Conservation (phyloP, 2,329 filamentous ascomycete species). For the Conoideocrella luteorostrata region DNA sequence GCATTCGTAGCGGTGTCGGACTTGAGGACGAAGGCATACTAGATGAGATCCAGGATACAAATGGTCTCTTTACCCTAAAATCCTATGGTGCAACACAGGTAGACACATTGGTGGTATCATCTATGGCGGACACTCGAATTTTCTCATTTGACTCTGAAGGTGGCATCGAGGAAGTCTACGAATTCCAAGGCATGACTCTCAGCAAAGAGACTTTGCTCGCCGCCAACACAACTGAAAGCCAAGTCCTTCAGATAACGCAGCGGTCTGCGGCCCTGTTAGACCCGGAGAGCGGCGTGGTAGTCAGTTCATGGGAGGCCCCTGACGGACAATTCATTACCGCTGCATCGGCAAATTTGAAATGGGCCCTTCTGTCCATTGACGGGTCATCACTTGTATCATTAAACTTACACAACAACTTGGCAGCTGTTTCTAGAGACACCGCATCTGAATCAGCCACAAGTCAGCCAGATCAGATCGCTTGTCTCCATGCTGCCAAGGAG, state of each 20-base stretch:
- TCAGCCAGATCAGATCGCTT: slow-evolving; percentile 67
- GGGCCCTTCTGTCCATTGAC: slow-evolving; percentile 67
- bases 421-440: slow-evolving; percentile 53
- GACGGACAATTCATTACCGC: slow-evolving; percentile 60
- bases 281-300: slow-evolving; percentile 45
- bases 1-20: slow-evolving; percentile 88
- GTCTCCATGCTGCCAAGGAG: slow-evolving; percentile 65
- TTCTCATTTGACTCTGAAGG: slow-evolving; percentile 71
- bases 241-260: slow-evolving; percentile 71
- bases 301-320: slow-evolving; percentile 51
- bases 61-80: slow-evolving; percentile 64
- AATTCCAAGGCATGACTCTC: slow-evolving; percentile 65
- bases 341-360: slow-evolving; percentile 65
- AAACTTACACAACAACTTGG: slow-evolving; percentile 52
- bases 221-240: slow-evolving; percentile 54
- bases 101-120: slow-evolving; percentile 74
- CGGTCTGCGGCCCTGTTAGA: slow-evolving; percentile 57
- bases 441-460: slow-evolving; percentile 36
- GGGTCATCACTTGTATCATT: slow-evolving; percentile 69
- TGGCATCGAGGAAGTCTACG: slow-evolving; percentile 79
- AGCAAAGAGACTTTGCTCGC: slow-evolving; percentile 66
- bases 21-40: slow-evolving; percentile 81
- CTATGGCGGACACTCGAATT: slow-evolving; percentile 74
- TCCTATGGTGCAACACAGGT: slow-evolving; percentile 40
- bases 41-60: slow-evolving; percentile 68